Conservation (phyloP, 176 grass and related monocot species). For the Zea luxurians region DNA sequence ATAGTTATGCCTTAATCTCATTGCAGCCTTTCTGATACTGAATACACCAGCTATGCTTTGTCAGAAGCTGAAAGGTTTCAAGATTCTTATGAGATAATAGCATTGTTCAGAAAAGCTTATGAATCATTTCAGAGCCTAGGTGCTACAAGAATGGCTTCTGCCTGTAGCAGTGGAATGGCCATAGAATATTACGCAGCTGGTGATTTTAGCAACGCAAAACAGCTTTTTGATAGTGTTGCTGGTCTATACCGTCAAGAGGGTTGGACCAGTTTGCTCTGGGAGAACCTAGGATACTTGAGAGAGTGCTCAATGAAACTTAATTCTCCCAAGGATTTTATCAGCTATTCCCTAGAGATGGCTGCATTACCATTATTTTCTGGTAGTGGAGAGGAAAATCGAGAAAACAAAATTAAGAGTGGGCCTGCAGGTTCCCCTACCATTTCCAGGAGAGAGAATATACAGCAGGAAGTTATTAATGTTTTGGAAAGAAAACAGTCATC, state of each 20-base stretch:
- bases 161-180: conserved; percentile 81
- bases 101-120: conserved; percentile 94
- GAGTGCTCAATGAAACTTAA: conserved; percentile 80
- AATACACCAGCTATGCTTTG: conserved; percentile 81
- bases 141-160: conserved; percentile 69
- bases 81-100: conserved; percentile 97
- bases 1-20: conserved; percentile 45
- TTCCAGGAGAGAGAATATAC: conserved; percentile 73
- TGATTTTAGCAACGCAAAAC: conserved; percentile 72
- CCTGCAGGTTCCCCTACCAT: conserved; percentile 69
- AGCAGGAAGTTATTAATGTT: conserved; percentile 56
- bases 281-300: conserved; percentile 85
- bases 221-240: conserved; percentile 80
- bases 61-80: conserved; percentile 95
- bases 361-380: conserved; percentile 78
- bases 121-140: conserved; percentile 81
- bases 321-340: conserved; percentile 71
- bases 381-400: conserved; percentile 32
- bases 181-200: conserved; percentile 77
- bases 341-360: conserved; percentile 94
- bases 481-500: conserved; percentile 44
- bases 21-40: conserved; percentile 93
- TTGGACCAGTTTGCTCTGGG: conserved; percentile 82
- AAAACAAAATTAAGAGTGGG: conserved; percentile 59
- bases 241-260: conserved; percentile 81